Base-by-base conservation (phyloP, 306 rosid species). In the Cajanus cajan region DNA sequence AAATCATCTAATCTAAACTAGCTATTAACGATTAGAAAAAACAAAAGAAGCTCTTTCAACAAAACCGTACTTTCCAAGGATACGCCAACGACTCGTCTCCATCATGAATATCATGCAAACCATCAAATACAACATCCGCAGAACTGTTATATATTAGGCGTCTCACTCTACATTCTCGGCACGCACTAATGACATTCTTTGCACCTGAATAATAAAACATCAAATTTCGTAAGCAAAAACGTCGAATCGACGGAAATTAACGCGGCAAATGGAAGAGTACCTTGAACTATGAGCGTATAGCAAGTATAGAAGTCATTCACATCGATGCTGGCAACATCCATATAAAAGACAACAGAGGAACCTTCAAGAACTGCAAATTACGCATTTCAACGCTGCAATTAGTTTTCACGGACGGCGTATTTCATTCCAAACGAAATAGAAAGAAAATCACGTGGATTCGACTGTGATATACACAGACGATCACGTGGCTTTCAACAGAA, bases 131-230 rank as follows among this genome's bases (percentile, higher is more conserved):
- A 52, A 94, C 97, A 85, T 86, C 96, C 10, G 92, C 93, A 16
- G 98, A 89, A 68, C 97, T 90, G 83, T 90, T 94, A 87, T 90
- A 91, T 82, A 94, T 82, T 12, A 94, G 81, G 71, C 90, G 86
- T 64, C 87, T 87, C 54, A 94, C 97, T 87, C 82, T 90, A 87
- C 93, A 86, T 62, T 90, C 96, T 57, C 89, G 88, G 81, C 98
- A 89, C 78, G 96, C 98, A 82, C 69, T 76, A 51, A 94, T 84
- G 57, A 94, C 92, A 82, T 94, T 91, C 85, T 90, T 94, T 14
- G 97, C 92, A 77, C 98, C 98, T 90, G 71, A 31, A 28, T 12
- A 78, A 85, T 64, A 71, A 82, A 81, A 80, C 63, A 82, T 76
- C 75, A 77, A 80, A 71, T 77, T 45, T 55, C 74, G 37, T 22